A percentile compares a stretch with the other conserved stretches of the same genome.
Conservation (phyloP, 2,329 filamentous ascomycete genomes). For the Madurella fahalii region DNA sequence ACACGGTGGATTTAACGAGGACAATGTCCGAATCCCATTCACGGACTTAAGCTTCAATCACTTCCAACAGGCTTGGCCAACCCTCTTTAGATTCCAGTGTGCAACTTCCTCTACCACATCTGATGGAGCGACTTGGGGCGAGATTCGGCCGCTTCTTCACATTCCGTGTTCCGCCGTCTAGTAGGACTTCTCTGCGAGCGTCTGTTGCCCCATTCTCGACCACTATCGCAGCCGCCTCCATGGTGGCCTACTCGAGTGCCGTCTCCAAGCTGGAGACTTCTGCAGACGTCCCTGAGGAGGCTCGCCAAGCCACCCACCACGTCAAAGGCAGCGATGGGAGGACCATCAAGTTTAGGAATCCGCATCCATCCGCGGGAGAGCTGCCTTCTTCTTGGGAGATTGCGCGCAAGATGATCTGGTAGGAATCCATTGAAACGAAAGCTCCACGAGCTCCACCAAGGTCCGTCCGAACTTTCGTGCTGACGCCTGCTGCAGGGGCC, state of each 20-base stretch:
- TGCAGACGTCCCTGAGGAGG: constrained; percentile 38
- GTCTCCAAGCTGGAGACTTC: constrained; percentile 35
- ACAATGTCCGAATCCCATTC: too few relatives aligned
- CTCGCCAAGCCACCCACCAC: constrained; percentile 46
- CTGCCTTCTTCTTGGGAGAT: constrained; percentile 23
- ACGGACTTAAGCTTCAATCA: too few relatives aligned
- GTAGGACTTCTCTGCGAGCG: constrained; percentile 4
- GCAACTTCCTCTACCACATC: not conserved
- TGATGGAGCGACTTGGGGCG: constrained; percentile 1
- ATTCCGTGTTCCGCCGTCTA: not conserved
- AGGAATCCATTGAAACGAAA: too few relatives aligned
- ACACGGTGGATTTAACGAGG: too few relatives aligned
- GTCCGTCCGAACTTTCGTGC: not conserved
- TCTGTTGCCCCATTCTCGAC: constrained; percentile 12
- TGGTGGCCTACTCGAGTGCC: constrained; percentile 26
- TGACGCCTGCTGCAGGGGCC: constrained; percentile 9
- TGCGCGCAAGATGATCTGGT: constrained; percentile 36
- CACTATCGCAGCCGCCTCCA: constrained; percentile 11
- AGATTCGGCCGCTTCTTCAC: constrained; percentile 3
- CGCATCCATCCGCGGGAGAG: constrained; percentile 42
- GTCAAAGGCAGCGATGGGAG: constrained; percentile 39
- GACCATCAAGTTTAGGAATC: constrained; percentile 46
- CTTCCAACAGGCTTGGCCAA: too few relatives aligned
- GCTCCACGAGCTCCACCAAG: not conserved
- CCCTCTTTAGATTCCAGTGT: too few relatives aligned